These are phyloP conservation scores for Neocatenulostroma microsporum DNA, from an alignment of 2,329 filamentous ascomycete species.

Conservation along the genomic window DNA sequence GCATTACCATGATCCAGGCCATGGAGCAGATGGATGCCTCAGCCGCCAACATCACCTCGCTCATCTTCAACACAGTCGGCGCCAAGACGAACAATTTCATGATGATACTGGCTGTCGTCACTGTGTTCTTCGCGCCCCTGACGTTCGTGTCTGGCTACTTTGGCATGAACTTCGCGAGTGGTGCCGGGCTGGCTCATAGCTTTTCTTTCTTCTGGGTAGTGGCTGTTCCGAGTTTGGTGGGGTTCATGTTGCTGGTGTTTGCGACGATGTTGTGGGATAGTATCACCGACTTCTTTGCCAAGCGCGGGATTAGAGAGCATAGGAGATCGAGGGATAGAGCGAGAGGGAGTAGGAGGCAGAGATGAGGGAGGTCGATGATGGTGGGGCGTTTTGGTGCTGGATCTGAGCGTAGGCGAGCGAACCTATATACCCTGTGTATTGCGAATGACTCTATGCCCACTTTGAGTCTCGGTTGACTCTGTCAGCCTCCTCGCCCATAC, in stretches of 20 bases:
- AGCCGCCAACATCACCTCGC: constrained; percentile 69
- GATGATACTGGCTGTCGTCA: constrained; percentile 85
- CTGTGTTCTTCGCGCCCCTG: constrained; percentile 82
- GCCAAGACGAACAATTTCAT: constrained; percentile 87
- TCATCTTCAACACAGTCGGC: constrained; percentile 80
- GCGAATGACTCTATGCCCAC: too few relatives aligned
- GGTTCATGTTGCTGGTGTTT: constrained; percentile 28
- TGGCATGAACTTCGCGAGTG: constrained; percentile 54
- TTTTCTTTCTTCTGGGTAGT: constrained; percentile 47
- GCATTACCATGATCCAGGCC: constrained; percentile 57
- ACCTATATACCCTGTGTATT: too few relatives aligned
- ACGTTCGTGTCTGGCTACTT: constrained; percentile 72
- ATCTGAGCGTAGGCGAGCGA: too few relatives aligned
- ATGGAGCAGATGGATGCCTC: constrained; percentile 66
- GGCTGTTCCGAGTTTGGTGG: constrained; percentile 36
- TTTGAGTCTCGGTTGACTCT: constrained; percentile 60
- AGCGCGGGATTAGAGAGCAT: constrained; percentile 17
- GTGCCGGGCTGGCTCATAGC: constrained; percentile 42
- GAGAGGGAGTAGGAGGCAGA: neutral
- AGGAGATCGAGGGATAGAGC: constrained; percentile 4
- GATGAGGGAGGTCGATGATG: too few relatives aligned
- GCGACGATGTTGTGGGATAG: constrained; percentile 24
- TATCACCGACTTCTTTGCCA: constrained; percentile 19
- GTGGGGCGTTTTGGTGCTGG: too few relatives aligned
- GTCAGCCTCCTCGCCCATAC: constrained; percentile 78